A percentile compares a stretch with the other conserved stretches of the same genome.
Conservation (phyloP, 1,284 basidiomycete species). For the Heliocybe sulcata region DNA sequence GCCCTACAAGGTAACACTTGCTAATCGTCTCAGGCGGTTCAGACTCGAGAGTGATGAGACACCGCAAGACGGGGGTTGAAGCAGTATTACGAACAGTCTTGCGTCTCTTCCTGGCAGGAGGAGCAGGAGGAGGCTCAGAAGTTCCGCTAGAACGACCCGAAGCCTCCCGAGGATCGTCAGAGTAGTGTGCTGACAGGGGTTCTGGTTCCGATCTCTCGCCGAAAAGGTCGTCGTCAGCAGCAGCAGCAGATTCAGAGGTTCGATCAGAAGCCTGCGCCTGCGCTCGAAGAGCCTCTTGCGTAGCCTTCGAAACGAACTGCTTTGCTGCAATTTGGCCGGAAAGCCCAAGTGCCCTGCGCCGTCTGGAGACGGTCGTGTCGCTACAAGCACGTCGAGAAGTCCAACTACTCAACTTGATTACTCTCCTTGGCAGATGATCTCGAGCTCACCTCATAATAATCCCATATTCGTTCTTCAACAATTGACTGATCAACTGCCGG, state of each 20-base stretch:
- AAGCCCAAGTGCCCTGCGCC: background rate
- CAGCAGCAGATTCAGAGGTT: background rate
- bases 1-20: background rate
- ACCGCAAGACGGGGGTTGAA: background rate
- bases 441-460: background rate
- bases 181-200: background rate
- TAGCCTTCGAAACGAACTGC: background rate
- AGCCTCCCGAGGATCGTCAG: background rate
- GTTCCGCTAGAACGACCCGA: background rate
- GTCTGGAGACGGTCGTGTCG: background rate
- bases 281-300: background rate
- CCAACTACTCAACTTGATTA: background rate
- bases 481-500: background rate
- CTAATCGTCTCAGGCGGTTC: background rate
- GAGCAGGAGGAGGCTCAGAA: background rate
- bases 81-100: background rate
- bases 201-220: background rate
- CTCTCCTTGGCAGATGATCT: background rate
- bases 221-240: background rate
- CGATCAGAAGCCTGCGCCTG: background rate
- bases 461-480: background rate
- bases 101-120: background rate
- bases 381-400: background rate
- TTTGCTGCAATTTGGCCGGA: background rate
- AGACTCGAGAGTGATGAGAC: background rate